Conservation (phyloP, 441 rosid species). For the Euphorbia celastroides region DNA sequence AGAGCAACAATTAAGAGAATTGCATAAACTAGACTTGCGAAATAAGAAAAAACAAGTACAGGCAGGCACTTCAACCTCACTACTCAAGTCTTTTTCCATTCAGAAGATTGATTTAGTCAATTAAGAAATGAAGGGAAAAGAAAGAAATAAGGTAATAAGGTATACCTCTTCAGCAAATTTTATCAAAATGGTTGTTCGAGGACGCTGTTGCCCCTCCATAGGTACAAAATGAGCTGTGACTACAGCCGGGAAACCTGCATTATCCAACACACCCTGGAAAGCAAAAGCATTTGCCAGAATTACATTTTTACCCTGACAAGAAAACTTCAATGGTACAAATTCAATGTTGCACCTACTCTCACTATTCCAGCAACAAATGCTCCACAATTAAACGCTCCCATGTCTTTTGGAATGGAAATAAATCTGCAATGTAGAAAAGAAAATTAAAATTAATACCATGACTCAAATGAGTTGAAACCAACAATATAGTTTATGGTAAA, state of each 20-base stretch:
- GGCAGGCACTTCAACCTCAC: no score
- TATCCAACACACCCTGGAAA: conserved; percentile 75
- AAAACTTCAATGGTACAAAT: conserved; percentile 7
- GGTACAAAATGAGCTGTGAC: conserved; percentile 99
- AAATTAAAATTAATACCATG: conserved; percentile 12
- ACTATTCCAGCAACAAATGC: conserved; percentile 98
- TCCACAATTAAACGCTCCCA: conserved; percentile 95
- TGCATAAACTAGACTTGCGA: no score
- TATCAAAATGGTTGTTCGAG: conserved; percentile 88
- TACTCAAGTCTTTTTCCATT: not conserved
- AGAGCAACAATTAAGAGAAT: no score
- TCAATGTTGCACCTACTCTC: conserved; percentile 42
- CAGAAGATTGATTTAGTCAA: not conserved
- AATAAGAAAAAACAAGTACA: no score
- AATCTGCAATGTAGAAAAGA: conserved; percentile 39
- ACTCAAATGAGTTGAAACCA: conserved; percentile 4
- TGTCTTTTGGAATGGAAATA: conserved; percentile 93
- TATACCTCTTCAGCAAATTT: conserved; percentile 94
- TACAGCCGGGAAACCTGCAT: conserved; percentile 90
- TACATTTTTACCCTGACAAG: conserved; percentile 12
- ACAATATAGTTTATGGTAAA: not conserved
- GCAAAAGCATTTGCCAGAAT: conserved; percentile 11
- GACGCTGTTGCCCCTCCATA: conserved; percentile 88
- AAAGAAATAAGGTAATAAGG: not conserved
- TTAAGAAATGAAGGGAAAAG: not conserved